Base-by-base conservation (phyloP, 73 alveolate species). In the Stentor roeselii region DNA sequence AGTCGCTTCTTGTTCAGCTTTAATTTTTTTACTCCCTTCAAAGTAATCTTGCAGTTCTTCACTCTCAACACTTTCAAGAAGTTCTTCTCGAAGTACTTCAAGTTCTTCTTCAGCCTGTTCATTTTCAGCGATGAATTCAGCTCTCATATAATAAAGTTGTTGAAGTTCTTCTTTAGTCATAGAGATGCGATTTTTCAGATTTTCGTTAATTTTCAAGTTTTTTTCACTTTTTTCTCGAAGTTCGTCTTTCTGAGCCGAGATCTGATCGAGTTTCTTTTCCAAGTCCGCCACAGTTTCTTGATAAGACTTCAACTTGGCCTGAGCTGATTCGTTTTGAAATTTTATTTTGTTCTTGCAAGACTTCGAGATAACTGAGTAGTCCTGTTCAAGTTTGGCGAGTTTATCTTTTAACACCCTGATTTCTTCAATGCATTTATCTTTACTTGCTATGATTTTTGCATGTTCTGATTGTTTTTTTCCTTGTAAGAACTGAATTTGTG, bases 91-190 rank as follows among this genome's bases (percentile, higher is more conserved):
- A n/a, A 67, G 34, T 27, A 27, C 34, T 67, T 67, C 80, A 1
- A 67, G 37, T 27, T 36, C 37, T 34, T 67, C 80, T 67, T 67
- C 80, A 21, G 80, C 80, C 37, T 67, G 41, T 67, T 67, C 80
- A 21, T 32, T 67, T 67, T 67, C 41, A 0, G 41, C 80, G 21
- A 67, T 67, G 34, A n/a, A 67, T 2, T 67, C 80, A 36, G 50
- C 80, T 67, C 80, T 67, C 41, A 21, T 36, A 21, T 21, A 21
- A 67, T 21, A 32, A 15, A 36, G 21, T 67, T 15, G 37, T 27
- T 27, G 21, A n/a, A 21, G 34, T 32, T 67, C 80, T 67, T 67
- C 80, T 2, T 0, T 67, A 21, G 41, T 2, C 80, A 67, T 67
- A 21, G n/a, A 21, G 27, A 67, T 67, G 42, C 21, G 21, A 34